Percentiles rank a stretch among this genome's conserved stretches.
phyloP scores from a whole-genome alignment of 768 basidiomycete genomes.

The Ephemerocybe angulata region DNA sequence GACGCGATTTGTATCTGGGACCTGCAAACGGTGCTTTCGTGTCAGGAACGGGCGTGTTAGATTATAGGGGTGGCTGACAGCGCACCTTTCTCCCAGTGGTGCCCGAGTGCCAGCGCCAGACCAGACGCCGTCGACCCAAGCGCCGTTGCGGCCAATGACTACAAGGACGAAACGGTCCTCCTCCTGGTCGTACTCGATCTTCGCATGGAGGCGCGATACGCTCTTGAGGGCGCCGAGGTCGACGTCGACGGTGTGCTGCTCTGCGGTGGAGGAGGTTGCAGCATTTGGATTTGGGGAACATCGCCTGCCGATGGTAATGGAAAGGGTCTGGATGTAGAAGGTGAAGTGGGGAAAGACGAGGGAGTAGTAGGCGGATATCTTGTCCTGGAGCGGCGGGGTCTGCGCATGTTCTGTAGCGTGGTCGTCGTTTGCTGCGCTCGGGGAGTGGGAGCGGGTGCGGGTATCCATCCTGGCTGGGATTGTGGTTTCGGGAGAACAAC shows the following conservation, averaged over 20 bases:
- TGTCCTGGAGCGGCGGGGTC: conserved; percentile 51
- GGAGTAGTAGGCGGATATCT: conserved; percentile 90
- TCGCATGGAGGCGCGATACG: conserved; percentile 94
- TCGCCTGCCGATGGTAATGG: conserved; percentile 89
- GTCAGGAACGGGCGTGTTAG: conserved; percentile 1
- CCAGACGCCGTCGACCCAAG: conserved; percentile 98
- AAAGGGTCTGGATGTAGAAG: conserved; percentile 95
- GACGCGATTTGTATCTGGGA: conserved; percentile 97
- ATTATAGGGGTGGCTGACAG: conserved; percentile 6
- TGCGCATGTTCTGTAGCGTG: conserved; percentile 21
- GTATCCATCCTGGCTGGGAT: conserved; percentile 37
- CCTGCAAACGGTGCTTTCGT: conserved; percentile 38
- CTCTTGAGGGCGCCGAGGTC: conserved; percentile 97
- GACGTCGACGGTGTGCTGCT: conserved; percentile 65
- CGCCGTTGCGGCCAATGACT: conserved; percentile 95
- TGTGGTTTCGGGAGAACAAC: neutral
- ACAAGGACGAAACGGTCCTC: conserved; percentile 84
- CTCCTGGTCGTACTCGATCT: conserved; percentile 90
- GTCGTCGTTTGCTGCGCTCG: conserved; percentile 22
- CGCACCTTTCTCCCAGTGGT: conserved; percentile 78
- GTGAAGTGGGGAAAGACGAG: conserved; percentile 93
- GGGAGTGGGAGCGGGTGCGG: conserved; percentile 40
- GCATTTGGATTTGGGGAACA: conserved; percentile 55
- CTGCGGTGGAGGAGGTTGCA: conserved; percentile 55
- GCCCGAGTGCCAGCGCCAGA: conserved; percentile 82